Percentiles rank a stretch among this genome's conserved stretches.
Evolutionary conservation across 192 early-diverging fungal species (phyloP).

Genomic region (Funneliformis mosseae): DNA sequence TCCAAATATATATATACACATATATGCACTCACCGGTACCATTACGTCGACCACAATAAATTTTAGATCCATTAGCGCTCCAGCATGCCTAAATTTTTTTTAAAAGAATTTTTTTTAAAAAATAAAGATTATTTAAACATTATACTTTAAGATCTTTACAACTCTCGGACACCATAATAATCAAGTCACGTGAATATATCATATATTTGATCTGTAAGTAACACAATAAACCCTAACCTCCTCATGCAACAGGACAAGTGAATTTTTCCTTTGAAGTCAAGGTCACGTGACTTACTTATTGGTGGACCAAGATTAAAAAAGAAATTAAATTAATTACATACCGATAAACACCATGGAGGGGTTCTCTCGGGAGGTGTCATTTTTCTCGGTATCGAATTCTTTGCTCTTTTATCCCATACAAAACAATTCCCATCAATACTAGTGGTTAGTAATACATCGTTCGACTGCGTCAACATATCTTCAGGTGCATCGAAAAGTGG

Average conservation of each 20-base stretch:
- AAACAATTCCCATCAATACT: conserved; percentile 76
- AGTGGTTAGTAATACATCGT: conserved; percentile 64
- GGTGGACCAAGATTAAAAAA: too few relatives aligned
- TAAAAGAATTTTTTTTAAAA: neutral
- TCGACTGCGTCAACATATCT: conserved; percentile 36
- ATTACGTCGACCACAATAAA: conserved; percentile 89
- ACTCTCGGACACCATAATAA: neutral
- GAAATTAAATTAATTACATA: conserved; percentile 42
- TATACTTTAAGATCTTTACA: conserved; percentile 29
- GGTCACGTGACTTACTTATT: too few relatives aligned
- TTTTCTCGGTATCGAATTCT: conserved; percentile 50
- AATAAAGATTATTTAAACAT: too few relatives aligned
- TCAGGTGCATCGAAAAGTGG: conserved; percentile 35
- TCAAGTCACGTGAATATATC: too few relatives aligned
- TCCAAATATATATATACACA: neutral
- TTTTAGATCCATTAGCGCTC: conserved; percentile 78
- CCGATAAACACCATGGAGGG: conserved; percentile 75
- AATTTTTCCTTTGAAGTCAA: too few relatives aligned
- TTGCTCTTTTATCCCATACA: conserved; percentile 75
- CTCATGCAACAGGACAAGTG: too few relatives aligned
- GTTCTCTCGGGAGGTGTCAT: conserved; percentile 60
- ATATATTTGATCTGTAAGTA: too few relatives aligned
- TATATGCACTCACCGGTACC: conserved; percentile 68
- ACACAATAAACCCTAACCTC: too few relatives aligned
- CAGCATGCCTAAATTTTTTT: conserved; percentile 63